phyloP scores from a whole-genome alignment of 805 yeast genomes.

The Sugiyamaella lignohabitans region DNA sequence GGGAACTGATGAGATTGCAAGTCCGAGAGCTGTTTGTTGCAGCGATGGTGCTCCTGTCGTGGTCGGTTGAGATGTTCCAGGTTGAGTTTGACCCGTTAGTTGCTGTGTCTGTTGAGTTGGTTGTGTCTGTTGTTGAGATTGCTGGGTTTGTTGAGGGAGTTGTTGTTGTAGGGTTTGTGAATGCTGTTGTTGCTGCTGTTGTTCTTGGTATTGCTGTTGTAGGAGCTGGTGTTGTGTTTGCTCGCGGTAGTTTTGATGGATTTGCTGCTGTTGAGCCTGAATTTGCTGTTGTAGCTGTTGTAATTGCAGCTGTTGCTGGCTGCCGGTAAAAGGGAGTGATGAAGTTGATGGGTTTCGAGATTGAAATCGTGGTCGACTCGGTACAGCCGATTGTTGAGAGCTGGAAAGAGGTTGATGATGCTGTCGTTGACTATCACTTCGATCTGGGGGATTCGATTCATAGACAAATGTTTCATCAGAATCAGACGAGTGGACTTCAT shows the following conservation, averaged over 20 bases:
- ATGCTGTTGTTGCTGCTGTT: background rate
- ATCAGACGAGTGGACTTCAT: constrained; percentile 72
- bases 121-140: background rate
- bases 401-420: no score
- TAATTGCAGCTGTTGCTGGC: background rate
- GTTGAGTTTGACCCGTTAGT: background rate
- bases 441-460: constrained; percentile 42
- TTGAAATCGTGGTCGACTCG: constrained; percentile 20
- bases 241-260: background rate
- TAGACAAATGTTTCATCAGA: constrained; percentile 96
- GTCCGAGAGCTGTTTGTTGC: background rate
- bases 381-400: background rate
- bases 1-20: background rate
- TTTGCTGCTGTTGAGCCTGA: constrained; percentile 4
- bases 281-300: constrained; percentile 3
- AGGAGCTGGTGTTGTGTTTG: background rate
- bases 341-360: constrained; percentile 21
- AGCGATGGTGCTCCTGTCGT: background rate
- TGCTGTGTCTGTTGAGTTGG: background rate
- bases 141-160: background rate
- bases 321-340: constrained; percentile 4
- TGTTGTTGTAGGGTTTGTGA: constrained; percentile 4
- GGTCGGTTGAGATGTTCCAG: background rate
- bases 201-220: background rate
- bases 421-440: background rate